phyloP scores from a whole-genome alignment of 2,329 filamentous ascomycete genomes.

The Fusarium piperis region DNA sequence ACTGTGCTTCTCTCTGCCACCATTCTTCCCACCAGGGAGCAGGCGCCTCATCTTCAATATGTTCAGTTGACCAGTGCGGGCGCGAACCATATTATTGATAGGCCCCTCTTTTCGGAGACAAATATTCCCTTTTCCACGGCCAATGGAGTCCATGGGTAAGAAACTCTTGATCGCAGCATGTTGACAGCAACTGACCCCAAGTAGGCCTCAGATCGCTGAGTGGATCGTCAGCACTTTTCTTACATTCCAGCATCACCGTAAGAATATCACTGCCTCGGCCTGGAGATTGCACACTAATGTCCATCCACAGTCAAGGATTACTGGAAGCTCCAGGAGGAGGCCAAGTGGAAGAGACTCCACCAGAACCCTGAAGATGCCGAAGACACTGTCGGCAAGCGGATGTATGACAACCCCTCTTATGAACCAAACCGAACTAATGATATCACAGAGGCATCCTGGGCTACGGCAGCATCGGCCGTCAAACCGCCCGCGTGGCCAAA shows the following conservation, averaged over 20 bases:
- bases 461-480: constrained; percentile 64
- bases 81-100: constrained; percentile 58
- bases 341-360: constrained; percentile 53
- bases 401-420: constrained; percentile 50
- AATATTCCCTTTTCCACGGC: constrained; percentile 63
- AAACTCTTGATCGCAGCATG: neutral
- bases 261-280: constrained; percentile 28
- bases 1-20: constrained; percentile 59
- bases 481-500: constrained; percentile 64
- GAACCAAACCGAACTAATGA: neutral
- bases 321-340: constrained; percentile 54
- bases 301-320: constrained; percentile 53
- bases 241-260: constrained; percentile 58
- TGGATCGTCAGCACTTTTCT: constrained; percentile 65
- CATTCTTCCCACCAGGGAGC: constrained; percentile 53
- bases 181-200: neutral
- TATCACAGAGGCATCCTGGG: constrained; percentile 59
- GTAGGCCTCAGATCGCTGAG: constrained; percentile 65
- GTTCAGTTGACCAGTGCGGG: constrained; percentile 66
- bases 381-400: constrained; percentile 58
- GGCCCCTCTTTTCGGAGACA: constrained; percentile 60
- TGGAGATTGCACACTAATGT: neutral
- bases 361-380: constrained; percentile 42
- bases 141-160: constrained; percentile 67
- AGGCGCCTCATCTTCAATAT: constrained; percentile 59